A percentile compares a stretch with the other conserved stretches of the same genome.
Conservation (phyloP, 2,329 filamentous ascomycete species). For the Sporothrix brasiliensis region DNA sequence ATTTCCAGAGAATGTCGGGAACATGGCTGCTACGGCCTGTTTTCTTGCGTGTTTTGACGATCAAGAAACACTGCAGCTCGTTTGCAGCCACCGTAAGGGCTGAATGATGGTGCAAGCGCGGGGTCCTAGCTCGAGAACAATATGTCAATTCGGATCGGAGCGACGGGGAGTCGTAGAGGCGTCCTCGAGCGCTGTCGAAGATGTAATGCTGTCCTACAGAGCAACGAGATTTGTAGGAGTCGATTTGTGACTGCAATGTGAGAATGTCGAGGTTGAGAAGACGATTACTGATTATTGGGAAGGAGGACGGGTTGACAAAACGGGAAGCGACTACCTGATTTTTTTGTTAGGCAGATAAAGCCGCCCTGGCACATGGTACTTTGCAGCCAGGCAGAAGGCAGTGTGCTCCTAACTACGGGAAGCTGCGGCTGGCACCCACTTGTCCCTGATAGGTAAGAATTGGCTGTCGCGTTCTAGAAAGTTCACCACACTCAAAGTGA, state of each 20-base stretch:
- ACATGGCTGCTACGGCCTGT: slow-evolving; percentile 60
- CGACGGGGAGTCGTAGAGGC: neutral
- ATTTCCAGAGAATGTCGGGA: slow-evolving; percentile 86
- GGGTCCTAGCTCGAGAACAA: slow-evolving; percentile 12
- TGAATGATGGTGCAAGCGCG: slow-evolving; percentile 24
- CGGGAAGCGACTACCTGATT: neutral
- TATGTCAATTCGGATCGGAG: neutral
- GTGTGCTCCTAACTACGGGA: slow-evolving; percentile 15
- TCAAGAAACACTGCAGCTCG: slow-evolving; percentile 16
- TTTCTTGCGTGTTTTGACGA: neutral
- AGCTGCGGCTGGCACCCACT: slow-evolving; percentile 17
- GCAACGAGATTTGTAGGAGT: neutral
- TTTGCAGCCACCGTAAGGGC: slow-evolving; percentile 1
- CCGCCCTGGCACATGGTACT: neutral
- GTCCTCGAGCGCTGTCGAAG: neutral
- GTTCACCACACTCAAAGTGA: slow-evolving; percentile 33
- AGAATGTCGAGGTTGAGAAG: neutral
- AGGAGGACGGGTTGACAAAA: slow-evolving; percentile 17
- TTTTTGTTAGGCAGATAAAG: slow-evolving; percentile 27
- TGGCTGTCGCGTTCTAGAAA: slow-evolving; percentile 36
- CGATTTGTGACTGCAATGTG: neutral
- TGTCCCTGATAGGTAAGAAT: slow-evolving; percentile 17
- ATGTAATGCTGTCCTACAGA: neutral
- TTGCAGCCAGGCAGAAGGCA: neutral
- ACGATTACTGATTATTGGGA: neutral